Evolutionary conservation across 805 yeast genomes (phyloP).

Genomic region (Cyberlindnera amylophila): DNA sequence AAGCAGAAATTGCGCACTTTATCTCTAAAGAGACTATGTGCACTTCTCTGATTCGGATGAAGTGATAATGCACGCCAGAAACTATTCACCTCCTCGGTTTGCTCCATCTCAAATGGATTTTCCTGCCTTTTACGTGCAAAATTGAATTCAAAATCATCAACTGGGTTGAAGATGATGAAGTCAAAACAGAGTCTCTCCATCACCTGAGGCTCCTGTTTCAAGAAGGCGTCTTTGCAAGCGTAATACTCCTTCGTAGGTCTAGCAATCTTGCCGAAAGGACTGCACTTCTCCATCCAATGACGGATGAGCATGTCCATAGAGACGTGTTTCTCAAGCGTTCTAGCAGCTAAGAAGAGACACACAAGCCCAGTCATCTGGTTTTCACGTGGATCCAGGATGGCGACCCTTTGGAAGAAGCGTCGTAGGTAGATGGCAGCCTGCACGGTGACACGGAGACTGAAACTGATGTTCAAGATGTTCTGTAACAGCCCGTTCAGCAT

Average conservation of each 20-base stretch:
- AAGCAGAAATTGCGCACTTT: conserved; percentile 5
- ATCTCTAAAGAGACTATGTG: neutral
- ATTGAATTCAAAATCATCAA: neutral
- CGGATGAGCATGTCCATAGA: conserved; percentile 4
- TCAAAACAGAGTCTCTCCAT: conserved; percentile 27
- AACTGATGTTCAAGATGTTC: neutral
- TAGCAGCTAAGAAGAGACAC: conserved; percentile 19
- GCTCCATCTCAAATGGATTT: conserved; percentile 6
- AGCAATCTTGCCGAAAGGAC: neutral
- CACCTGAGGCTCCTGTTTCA: conserved; percentile 16
- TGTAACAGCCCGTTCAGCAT: conserved; percentile 1
- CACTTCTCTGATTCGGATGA: neutral
- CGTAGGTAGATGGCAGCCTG: conserved; percentile 15
- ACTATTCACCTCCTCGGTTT: neutral
- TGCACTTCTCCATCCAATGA: neutral
- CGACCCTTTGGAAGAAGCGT: conserved; percentile 21
- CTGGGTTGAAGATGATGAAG: conserved; percentile 20
- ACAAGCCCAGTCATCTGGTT: conserved; percentile 6
- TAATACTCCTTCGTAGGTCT: conserved; percentile 12
- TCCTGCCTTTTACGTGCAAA: conserved; percentile 1
- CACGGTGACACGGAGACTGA: conserved; percentile 1
- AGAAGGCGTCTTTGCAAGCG: conserved; percentile 16
- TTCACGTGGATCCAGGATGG: neutral
- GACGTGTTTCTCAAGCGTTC: conserved; percentile 19
- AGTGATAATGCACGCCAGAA: conserved; percentile 5